Percentiles rank a stretch among this genome's conserved stretches.
Evolutionary conservation across 2,329 filamentous ascomycete genomes (phyloP).

Genomic region (Penicillium sp.): DNA sequence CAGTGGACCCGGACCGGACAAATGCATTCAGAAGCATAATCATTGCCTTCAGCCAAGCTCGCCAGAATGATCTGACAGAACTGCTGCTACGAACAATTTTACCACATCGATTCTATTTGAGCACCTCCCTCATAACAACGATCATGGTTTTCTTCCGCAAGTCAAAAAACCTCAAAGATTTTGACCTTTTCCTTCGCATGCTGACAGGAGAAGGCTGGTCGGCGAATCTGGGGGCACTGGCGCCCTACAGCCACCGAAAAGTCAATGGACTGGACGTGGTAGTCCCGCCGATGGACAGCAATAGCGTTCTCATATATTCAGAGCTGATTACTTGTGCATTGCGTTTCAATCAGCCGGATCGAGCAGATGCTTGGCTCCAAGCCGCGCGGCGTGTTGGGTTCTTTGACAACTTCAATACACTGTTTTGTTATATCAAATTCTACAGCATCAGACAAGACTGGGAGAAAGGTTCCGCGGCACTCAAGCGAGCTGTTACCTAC

Average conservation of each 20-base stretch:
- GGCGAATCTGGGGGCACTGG: conserved; percentile 32
- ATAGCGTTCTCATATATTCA: conserved; percentile 35
- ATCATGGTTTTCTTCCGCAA: conserved; percentile 41
- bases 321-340: conserved; percentile 39
- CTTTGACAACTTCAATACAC: conserved; percentile 37
- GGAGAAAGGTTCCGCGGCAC: conserved; percentile 33
- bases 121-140: conserved; percentile 35
- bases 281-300: conserved; percentile 35
- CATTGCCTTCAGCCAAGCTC: conserved; percentile 37
- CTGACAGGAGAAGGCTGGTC: conserved; percentile 36
- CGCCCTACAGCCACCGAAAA: conserved; percentile 24
- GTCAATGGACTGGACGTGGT: conserved; percentile 40
- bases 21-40: conserved; percentile 36
- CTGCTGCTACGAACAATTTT: conserved; percentile 40
- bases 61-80: conserved; percentile 42
- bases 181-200: conserved; percentile 41
- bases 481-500: conserved; percentile 37
- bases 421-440: conserved; percentile 40
- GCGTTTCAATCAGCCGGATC: conserved; percentile 42
- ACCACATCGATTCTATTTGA: conserved; percentile 39
- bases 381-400: conserved; percentile 36
- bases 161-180: conserved; percentile 41
- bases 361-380: conserved; percentile 43
- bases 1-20: conserved; percentile 38
- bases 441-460: conserved; percentile 39